Percentiles rank a stretch among this genome's conserved stretches.
Conservation (phyloP, 192 early-diverging fungal species). For the Backusella tarrabulga region DNA sequence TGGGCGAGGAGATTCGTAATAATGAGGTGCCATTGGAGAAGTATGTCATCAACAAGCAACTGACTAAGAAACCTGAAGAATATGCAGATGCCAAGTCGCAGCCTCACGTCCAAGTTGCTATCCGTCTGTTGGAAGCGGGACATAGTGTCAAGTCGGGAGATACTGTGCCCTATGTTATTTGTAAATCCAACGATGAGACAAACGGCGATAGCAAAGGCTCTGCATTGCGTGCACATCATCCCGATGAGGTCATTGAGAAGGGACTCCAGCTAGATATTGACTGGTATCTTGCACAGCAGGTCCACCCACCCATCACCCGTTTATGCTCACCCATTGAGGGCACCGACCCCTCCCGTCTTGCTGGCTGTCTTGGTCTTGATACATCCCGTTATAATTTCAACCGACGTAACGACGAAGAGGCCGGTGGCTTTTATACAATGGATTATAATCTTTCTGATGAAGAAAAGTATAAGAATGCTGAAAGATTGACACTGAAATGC, state of each 20-base stretch:
- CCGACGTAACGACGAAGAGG: slow-evolving; percentile 13
- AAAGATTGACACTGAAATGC: slow-evolving; percentile 64
- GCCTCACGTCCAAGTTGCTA: slow-evolving; percentile 95
- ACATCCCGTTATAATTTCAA: slow-evolving; percentile 54
- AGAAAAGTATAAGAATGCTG: slow-evolving; percentile 76
- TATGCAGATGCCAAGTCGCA: slow-evolving; percentile 87
- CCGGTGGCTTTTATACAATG: slow-evolving; percentile 65
- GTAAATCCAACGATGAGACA: slow-evolving; percentile 39
- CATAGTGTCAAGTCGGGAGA: slow-evolving; percentile 75
- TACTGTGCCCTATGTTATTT: slow-evolving; percentile 92
- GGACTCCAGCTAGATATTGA: slow-evolving; percentile 67
- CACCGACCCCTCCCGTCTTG: slow-evolving; percentile 73
- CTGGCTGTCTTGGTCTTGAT: slow-evolving; percentile 85
- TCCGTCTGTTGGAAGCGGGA: slow-evolving; percentile 73
- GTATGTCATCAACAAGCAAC: slow-evolving; percentile 88
- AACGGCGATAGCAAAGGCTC: slow-evolving; percentile 38
- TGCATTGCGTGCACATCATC: slow-evolving; percentile 60
- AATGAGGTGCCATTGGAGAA: slow-evolving; percentile 74
- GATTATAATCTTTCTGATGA: slow-evolving; percentile 71
- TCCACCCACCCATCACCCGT: slow-evolving; percentile 84
- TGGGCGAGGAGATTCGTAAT: slow-evolving; percentile 70
- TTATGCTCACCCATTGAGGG: slow-evolving; percentile 84
- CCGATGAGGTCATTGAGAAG: slow-evolving; percentile 71
- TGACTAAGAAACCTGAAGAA: slow-evolving; percentile 89
- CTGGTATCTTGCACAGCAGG: slow-evolving; percentile 93